A percentile compares a stretch with the other conserved stretches of the same genome.
Evolutionary conservation across 2,329 filamentous ascomycete genomes (phyloP).

Genomic region (Podosphaera fusca): DNA sequence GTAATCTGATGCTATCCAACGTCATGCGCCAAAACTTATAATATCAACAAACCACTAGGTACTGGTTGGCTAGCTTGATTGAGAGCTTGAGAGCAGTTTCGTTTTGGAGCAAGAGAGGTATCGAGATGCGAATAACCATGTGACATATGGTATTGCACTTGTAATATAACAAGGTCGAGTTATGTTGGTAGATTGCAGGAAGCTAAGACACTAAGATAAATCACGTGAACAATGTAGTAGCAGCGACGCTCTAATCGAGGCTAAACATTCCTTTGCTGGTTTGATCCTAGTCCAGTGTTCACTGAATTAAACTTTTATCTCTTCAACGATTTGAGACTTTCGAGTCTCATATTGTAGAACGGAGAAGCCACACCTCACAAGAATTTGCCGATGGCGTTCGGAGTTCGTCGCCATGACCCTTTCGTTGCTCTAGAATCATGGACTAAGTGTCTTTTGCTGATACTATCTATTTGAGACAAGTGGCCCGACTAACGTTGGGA

Average conservation of each 20-base stretch:
- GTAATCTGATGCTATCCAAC: too few species aligned
- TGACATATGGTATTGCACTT: neutral
- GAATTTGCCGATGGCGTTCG: neutral
- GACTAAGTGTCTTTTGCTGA: neutral
- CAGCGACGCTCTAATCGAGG: neutral
- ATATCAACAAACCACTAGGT: neutral
- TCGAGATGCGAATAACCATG: neutral
- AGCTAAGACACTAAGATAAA: neutral
- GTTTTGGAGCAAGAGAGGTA: neutral
- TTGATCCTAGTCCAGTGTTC: neutral
- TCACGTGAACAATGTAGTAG: neutral
- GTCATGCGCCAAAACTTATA: too few species aligned
- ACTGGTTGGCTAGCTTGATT: neutral
- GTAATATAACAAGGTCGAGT: neutral
- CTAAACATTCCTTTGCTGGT: neutral
- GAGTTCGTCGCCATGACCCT: neutral
- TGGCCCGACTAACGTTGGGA: neutral
- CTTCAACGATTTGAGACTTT: neutral
- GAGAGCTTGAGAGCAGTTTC: neutral
- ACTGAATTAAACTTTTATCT: neutral
- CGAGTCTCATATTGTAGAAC: neutral
- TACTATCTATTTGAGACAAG: neutral
- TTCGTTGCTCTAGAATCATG: neutral
- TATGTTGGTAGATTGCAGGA: neutral
- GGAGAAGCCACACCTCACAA: neutral